These are phyloP conservation scores for Scheffersomyces segobiensis DNA, from an alignment of 1,139 yeast species.

Conservation along the genomic window DNA sequence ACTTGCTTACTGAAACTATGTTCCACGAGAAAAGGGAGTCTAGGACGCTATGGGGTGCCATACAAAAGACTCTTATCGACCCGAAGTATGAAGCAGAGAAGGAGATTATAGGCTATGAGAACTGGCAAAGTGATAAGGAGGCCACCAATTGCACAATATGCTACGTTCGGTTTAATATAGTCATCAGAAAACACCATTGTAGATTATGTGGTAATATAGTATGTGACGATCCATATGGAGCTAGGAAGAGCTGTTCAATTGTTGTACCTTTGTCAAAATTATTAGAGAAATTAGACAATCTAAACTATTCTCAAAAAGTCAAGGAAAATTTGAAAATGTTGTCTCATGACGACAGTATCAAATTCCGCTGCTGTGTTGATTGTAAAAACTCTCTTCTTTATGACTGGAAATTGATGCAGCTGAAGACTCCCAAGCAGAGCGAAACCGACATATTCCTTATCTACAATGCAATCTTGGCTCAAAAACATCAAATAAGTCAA, in stretches of 20 bases:
- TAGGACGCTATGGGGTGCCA: conserved; percentile 11
- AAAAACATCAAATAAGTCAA: conserved; percentile 33
- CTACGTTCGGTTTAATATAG: conserved; percentile 51
- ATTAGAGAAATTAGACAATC: conserved; percentile 37
- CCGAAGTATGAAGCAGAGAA: conserved; percentile 39
- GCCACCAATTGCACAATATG: conserved; percentile 67
- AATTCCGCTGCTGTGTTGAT: conserved; percentile 57
- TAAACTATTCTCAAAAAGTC: conserved; percentile 38
- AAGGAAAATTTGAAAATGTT: conserved; percentile 17
- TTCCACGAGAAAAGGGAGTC: conserved; percentile 17
- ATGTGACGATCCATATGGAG: conserved; percentile 61
- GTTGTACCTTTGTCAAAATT: conserved; percentile 61
- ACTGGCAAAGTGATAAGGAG: conserved; percentile 66
- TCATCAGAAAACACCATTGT: conserved; percentile 83
- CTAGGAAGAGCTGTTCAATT: conserved; percentile 59
- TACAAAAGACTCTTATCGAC: conserved; percentile 11
- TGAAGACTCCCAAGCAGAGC: conserved; percentile 7
- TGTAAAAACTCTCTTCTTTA: conserved; percentile 68
- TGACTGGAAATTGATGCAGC: conserved; percentile 53
- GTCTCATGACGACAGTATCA: conserved; percentile 10
- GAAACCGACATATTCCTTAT: conserved; percentile 23
- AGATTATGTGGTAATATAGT: conserved; percentile 80
- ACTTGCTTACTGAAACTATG: conserved; percentile 20
- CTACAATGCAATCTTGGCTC: conserved; percentile 33
- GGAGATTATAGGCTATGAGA: conserved; percentile 44